Evolutionary conservation across 139 green algal species (phyloP).

Genomic region (Monoraphidium neglectum): DNA sequence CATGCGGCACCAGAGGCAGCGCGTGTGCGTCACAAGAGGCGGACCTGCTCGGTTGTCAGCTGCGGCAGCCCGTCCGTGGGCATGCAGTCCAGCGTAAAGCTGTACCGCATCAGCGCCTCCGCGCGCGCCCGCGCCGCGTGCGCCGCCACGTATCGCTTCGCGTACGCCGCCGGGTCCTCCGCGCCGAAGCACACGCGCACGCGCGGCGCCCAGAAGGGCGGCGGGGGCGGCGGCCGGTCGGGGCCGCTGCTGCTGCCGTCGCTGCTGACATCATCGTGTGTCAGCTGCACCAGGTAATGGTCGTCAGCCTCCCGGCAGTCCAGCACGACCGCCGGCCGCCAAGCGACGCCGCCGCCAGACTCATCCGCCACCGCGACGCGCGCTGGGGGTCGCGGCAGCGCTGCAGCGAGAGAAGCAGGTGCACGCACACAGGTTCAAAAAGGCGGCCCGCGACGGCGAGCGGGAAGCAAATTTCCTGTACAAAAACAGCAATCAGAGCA

Average conservation of each 20-base stretch:
- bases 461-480: background rate
- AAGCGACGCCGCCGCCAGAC: constrained; percentile 20
- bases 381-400: constrained; percentile 17
- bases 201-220: constrained; percentile 50
- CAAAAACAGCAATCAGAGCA: background rate
- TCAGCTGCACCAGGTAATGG: constrained; percentile 38
- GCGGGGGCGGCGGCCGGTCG: background rate
- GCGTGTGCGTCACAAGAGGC: no score
- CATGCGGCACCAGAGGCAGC: no score
- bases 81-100: constrained; percentile 83
- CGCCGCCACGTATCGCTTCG: constrained; percentile 54
- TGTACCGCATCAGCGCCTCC: constrained; percentile 65
- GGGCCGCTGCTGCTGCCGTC: background rate
- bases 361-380: constrained; percentile 15
- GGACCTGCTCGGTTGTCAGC: constrained; percentile 72
- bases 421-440: background rate
- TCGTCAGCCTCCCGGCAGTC: constrained; percentile 44
- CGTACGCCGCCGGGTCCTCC: constrained; percentile 74
- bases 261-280: background rate
- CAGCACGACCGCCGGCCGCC: constrained; percentile 42
- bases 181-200: constrained; percentile 74
- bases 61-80: constrained; percentile 77
- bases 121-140: constrained; percentile 37
- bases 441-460: background rate
- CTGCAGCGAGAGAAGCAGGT: constrained; percentile 6